Evolutionary conservation across 192 early-diverging fungal genomes (phyloP).

Genomic region (Chytriomyces sp.): DNA sequence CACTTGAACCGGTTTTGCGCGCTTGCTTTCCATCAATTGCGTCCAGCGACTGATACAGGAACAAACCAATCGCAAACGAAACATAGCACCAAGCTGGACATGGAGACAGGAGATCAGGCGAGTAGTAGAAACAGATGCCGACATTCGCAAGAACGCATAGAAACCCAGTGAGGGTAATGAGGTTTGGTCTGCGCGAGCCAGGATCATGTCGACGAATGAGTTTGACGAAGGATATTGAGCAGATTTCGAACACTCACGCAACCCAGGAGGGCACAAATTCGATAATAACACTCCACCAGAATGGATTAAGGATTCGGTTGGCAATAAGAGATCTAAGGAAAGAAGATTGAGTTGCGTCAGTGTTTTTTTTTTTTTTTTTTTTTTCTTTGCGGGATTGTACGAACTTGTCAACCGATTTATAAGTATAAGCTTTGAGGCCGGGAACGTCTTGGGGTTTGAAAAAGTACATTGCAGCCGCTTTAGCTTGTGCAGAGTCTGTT

Average conservation of each 20-base stretch:
- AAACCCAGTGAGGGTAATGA: conserved; percentile 88
- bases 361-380: not conserved
- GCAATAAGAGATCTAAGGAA: conserved; percentile 33
- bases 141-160: conserved; percentile 79
- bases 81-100: conserved; percentile 71
- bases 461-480: conserved; percentile 14
- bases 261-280: conserved; percentile 84
- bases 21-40: conserved; percentile 97
- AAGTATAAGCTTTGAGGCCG: conserved; percentile 78
- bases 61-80: conserved; percentile 78
- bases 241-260: conserved; percentile 61
- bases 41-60: conserved; percentile 88
- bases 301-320: conserved; percentile 64
- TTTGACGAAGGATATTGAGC: not conserved
- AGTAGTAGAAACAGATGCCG: conserved; percentile 70
- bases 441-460: conserved; percentile 40
- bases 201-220: not conserved
- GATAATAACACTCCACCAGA: conserved; percentile 84
- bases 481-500: not conserved
- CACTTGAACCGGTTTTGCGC: conserved; percentile 80
- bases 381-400: conserved; percentile 67
- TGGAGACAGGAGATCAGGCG: conserved; percentile 69
- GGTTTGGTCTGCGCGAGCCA: conserved; percentile 70
- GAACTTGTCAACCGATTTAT: conserved; percentile 86
- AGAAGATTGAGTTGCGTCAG: not conserved